Conservation (phyloP, 2,329 filamentous ascomycete species). For the Talaromyces sp. region DNA sequence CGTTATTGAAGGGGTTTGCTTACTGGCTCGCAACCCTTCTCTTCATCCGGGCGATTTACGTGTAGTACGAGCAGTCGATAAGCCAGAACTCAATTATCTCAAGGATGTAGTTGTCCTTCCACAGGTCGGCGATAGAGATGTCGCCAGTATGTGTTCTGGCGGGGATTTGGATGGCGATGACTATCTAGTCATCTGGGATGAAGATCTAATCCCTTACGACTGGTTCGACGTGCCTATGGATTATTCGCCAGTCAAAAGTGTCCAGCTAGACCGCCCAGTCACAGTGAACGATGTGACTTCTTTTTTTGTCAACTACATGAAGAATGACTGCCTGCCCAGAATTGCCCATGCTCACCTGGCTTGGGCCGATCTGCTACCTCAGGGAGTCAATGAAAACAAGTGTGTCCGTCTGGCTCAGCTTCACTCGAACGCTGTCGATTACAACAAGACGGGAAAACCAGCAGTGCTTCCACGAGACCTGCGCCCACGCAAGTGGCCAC, state of each 20-base stretch:
- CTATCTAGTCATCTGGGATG: conserved; percentile 90
- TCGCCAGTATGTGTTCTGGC: conserved; percentile 92
- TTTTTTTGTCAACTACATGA: conserved; percentile 91
- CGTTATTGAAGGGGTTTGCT: conserved; percentile 69
- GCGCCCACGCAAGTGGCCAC: conserved; percentile 63
- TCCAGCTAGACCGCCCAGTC: conserved; percentile 56
- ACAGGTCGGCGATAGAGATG: conserved; percentile 71
- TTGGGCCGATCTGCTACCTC: conserved; percentile 57
- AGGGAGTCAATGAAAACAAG: conserved; percentile 60
- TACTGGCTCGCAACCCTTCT: conserved; percentile 87
- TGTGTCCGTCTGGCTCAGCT: conserved; percentile 73
- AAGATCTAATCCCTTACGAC: conserved; percentile 59
- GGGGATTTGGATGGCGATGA: conserved; percentile 96
- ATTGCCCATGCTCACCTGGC: conserved; percentile 82
- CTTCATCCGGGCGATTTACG: conserved; percentile 89
- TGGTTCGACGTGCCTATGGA: conserved; percentile 77
- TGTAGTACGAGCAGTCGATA: conserved; percentile 76
- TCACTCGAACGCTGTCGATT: conserved; percentile 91
- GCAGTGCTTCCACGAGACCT: conserved; percentile 61
- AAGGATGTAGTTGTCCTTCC: conserved; percentile 85
- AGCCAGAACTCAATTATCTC: conserved; percentile 66
- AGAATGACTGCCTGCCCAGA: conserved; percentile 71
- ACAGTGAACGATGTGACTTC: conserved; percentile 66
- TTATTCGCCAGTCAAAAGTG: conserved; percentile 56
- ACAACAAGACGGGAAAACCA: conserved; percentile 78